These are phyloP conservation scores for Neurospora sp. DNA, from an alignment of 495 filamentous ascomycete species.

Conservation along the genomic window DNA sequence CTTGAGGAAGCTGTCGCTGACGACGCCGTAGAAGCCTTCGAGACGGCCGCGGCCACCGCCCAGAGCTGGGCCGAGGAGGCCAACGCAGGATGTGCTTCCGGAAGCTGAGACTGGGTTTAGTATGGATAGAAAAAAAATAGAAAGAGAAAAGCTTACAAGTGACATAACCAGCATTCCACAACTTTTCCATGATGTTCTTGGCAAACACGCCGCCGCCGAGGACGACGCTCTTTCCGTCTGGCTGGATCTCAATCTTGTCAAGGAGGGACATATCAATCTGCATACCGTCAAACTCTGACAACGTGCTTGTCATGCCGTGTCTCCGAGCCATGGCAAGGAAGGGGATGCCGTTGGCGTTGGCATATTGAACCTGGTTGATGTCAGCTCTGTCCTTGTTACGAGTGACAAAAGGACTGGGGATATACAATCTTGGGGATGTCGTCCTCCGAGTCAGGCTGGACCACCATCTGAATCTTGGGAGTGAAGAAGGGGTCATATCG, in stretches of 20 bases:
- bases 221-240: slow-evolving; percentile 36
- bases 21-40: slow-evolving; percentile 49
- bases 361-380: slow-evolving; percentile 32
- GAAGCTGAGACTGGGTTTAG: slow-evolving; percentile 19
- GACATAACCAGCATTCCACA: slow-evolving; percentile 29
- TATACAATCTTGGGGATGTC: slow-evolving; percentile 43
- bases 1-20: slow-evolving; percentile 48
- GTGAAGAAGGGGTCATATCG: slow-evolving; percentile 33
- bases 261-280: slow-evolving; percentile 36
- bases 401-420: neutral
- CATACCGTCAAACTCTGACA: slow-evolving; percentile 41
- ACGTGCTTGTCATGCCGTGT: slow-evolving; percentile 34
- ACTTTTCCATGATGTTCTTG: slow-evolving; percentile 22
- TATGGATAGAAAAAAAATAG: no score
- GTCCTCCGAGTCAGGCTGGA: slow-evolving; percentile 38
- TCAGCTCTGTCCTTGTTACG: neutral
- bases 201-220: slow-evolving; percentile 41
- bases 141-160: slow-evolving; percentile 14
- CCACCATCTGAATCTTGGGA: slow-evolving; percentile 37
- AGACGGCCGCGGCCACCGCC: slow-evolving; percentile 54
- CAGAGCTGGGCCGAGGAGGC: slow-evolving; percentile 44
- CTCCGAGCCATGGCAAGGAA: slow-evolving; percentile 41
- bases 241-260: slow-evolving; percentile 29
- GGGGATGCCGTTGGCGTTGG: slow-evolving; percentile 33
- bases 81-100: slow-evolving; percentile 41